These are phyloP conservation scores for Lenzites betulinus DNA, from an alignment of 768 basidiomycete genomes.

Conservation along the genomic window DNA sequence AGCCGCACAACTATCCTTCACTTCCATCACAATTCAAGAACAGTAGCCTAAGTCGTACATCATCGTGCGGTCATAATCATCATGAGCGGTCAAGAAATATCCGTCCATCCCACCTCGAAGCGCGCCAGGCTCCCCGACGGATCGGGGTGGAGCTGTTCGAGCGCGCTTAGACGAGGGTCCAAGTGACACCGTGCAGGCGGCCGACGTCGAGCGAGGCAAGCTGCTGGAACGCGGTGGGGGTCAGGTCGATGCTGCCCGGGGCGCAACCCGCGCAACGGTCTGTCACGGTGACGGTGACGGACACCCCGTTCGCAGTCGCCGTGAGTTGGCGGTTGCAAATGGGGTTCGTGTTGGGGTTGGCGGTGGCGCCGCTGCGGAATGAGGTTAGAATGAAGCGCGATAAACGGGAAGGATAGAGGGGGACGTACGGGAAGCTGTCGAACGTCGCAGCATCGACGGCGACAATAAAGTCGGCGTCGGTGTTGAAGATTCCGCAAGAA, in stretches of 20 bases:
- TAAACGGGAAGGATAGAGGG: not conserved
- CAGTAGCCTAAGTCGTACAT: slow-evolving; percentile 21
- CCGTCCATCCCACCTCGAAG: not conserved
- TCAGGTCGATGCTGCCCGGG: slow-evolving; percentile 27
- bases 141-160: not conserved
- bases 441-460: slow-evolving; percentile 39
- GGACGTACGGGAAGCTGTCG: slow-evolving; percentile 24
- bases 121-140: not conserved
- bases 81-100: slow-evolving; percentile 1
- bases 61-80: slow-evolving; percentile 10
- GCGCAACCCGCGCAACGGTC: slow-evolving; percentile 37
- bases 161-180: slow-evolving; percentile 25
- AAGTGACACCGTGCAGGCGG: slow-evolving; percentile 29
- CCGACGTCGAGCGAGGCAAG: slow-evolving; percentile 29
- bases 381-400: not conserved
- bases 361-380: slow-evolving; percentile 2
- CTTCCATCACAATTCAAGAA: slow-evolving; percentile 15
- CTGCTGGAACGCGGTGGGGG: slow-evolving; percentile 32
- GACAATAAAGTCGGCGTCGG: slow-evolving; percentile 33
- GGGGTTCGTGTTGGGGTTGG: slow-evolving; percentile 34
- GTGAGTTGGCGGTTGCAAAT: slow-evolving; percentile 33
- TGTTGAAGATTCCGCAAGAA: slow-evolving; percentile 43
- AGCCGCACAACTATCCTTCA: not conserved
- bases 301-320: slow-evolving; percentile 30
- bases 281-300: slow-evolving; percentile 31